Base-by-base conservation (phyloP, 2,329 filamentous ascomycete genomes). In the Diaporthe batatas region DNA sequence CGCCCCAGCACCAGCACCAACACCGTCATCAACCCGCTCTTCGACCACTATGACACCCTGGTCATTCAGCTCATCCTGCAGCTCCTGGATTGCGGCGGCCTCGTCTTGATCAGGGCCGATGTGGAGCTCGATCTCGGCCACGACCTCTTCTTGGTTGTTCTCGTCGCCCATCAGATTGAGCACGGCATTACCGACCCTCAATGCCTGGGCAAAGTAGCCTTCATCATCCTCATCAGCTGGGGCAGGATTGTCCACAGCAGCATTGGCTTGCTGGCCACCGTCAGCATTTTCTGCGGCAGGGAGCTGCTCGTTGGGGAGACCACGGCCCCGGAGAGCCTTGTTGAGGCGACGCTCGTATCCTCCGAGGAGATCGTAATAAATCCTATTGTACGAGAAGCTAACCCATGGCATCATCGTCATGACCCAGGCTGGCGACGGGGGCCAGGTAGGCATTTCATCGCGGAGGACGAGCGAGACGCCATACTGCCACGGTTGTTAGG, bases 401-500 rank as follows among this genome's bases (percentile, higher is more conserved):
- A 84, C 64, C 42, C 77, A 84, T 0, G 89, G 89, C 74, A 89
- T 85, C 3, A 86, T 74, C 1, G 85, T 81, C 68, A 90, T 79
- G n/a, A 84, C 86, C 73, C 88, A 85, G 51, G 84, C 82, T 0
- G 87, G 85, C 0, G 87, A 86, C 0, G 88, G 88, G 0, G 89
- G 88, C 88, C 88, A 90, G 18, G 79, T 77, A 25, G 86, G 80
- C 62, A 86, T 81, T n/a, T 84, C 78, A 53, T 87, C 82, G 55
- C 84, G 82, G 69, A 85, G 81, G 47, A 86, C 77, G 34, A 87
- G 83, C 44, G 84, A 82, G 14, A 84, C 82, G 65, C 84, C 85
- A 71, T 86, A 89, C 88, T 90, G 69, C 70, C 6, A 47, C 34
- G 39, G 16, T 53, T 21, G 71, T 74, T 36, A 75, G 71, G 49